phyloP scores from a whole-genome alignment of 495 filamentous ascomycete genomes.

The Evansstolkia leycettana region DNA sequence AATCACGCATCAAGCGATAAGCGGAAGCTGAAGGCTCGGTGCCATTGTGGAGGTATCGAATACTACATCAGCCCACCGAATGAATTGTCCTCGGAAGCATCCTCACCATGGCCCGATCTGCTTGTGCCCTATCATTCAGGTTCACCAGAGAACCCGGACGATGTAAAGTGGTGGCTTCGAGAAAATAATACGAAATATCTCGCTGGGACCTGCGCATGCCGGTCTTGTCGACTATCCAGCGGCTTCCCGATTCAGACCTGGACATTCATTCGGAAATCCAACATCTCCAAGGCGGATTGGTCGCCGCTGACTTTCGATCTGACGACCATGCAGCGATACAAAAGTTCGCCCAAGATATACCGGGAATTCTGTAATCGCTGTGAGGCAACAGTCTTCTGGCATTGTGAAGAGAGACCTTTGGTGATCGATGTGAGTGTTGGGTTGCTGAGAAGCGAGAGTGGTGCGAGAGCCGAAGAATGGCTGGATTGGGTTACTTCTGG shows the following conservation, averaged over 20 bases:
- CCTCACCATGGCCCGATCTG: slow-evolving; percentile 42
- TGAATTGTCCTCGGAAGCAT: slow-evolving; percentile 21
- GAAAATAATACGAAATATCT: slow-evolving; percentile 37
- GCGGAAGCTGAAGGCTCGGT: slow-evolving; percentile 19
- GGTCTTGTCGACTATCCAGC: slow-evolving; percentile 45
- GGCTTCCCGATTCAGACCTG: slow-evolving; percentile 60
- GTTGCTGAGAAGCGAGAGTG: slow-evolving; percentile 37
- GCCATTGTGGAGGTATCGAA: slow-evolving; percentile 31
- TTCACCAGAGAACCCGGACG: slow-evolving; percentile 23
- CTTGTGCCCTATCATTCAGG: slow-evolving; percentile 34
- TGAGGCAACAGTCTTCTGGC: slow-evolving; percentile 59
- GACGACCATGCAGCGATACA: slow-evolving; percentile 39
- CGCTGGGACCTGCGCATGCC: slow-evolving; percentile 54
- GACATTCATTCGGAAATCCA: slow-evolving; percentile 52
- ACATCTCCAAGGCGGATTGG: slow-evolving; percentile 37
- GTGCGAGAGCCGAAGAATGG: slow-evolving; percentile 45
- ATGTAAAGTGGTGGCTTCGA: slow-evolving; percentile 43
- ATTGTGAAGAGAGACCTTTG: slow-evolving; percentile 38
- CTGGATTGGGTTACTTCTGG: slow-evolving; percentile 44
- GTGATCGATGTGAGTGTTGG: slow-evolving; percentile 58
- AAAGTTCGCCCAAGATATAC: slow-evolving; percentile 38
- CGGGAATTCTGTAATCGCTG: slow-evolving; percentile 55
- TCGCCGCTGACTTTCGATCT: slow-evolving; percentile 28
- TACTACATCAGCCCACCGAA: slow-evolving; percentile 33
- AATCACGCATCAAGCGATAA: not conserved